Evolutionary conservation across 176 grass and related monocot species (phyloP), one percentile per base, ranked within the genome.

Genomic region (Oryza longistaminata): DNA sequence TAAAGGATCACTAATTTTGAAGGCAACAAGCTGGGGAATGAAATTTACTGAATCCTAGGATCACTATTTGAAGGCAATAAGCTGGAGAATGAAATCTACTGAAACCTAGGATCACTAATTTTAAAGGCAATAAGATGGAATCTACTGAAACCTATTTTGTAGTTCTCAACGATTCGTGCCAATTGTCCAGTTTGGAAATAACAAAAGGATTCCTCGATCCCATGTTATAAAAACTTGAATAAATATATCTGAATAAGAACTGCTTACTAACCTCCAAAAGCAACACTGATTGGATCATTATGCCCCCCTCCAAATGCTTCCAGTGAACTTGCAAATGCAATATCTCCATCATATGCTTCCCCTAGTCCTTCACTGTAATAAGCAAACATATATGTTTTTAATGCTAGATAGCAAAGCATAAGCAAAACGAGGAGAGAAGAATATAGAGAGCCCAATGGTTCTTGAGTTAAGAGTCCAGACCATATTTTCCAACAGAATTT

Each of bases 301-400:
- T 97, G 94, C 42, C 94, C 92, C 68, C 94, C 94, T 75, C 94
- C 94, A 94, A 97, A 97, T 52, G 85, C 58, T 89, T 97, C 94
- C 24, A 97, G 90, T 80, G 92, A 91, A 70, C 94, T 92, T 87
- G 94, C 92, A 64, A 94, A 97, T 35, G 92, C 91, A 64, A 97
- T 97, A 82, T 97, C 94, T 82, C 92, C 94, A 94, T 97, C 94
- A 66, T 97, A 97, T 66, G 87, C 92, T 85, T 97, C 94, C 68
- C 94, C 94, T 74, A 97, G 88, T 64, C 90, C 94, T 92, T 97
- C 94, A 71, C 94, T 97, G 84, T 52, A 90, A 86, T 14, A 53
- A 50, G 19, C 6, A 71, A 77, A 42, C 33, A 65, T 74, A 82
- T 82, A 76, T 65, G 15, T 76, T 43, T 21, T 81, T 11, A 26